Evolutionary conservation across 2,329 filamentous ascomycete genomes (phyloP).

Genomic region (Gremmenia infestans): DNA sequence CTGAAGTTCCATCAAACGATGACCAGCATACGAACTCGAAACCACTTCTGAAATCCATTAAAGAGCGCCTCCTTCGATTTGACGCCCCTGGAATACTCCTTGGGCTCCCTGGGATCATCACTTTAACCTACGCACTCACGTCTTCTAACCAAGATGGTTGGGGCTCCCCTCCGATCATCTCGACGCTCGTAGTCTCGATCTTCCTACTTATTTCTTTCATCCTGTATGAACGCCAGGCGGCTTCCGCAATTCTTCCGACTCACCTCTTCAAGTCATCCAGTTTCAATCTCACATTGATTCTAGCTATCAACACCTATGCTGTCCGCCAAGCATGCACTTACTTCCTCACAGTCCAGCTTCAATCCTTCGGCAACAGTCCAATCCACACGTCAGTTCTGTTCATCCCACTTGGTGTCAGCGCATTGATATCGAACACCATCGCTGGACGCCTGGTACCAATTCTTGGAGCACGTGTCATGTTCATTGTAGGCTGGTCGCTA

Average conservation of each 20-base stretch:
- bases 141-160: conserved; percentile 2
- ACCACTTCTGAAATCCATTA: background rate
- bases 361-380: conserved; percentile 2
- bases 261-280: conserved; percentile 1
- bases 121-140: conserved; percentile 5
- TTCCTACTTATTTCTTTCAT: background rate
- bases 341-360: conserved; percentile 4
- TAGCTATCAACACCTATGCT: conserved; percentile 1
- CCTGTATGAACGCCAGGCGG: conserved; percentile 1
- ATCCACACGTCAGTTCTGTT: conserved; percentile 6
- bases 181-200: conserved; percentile 1
- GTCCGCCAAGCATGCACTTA: conserved; percentile 6
- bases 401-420: background rate
- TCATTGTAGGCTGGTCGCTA: background rate
- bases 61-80: conserved; percentile 3
- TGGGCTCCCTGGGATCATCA: conserved; percentile 4
- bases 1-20: background rate
- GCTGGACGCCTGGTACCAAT: background rate
- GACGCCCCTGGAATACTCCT: conserved; percentile 3
- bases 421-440: background rate
- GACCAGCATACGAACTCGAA: background rate
- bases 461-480: background rate
- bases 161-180: conserved; percentile 1
- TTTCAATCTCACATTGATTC: conserved; percentile 2
- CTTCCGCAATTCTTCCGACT: background rate